Evolutionary conservation across 257 asterid genomes (phyloP).

Genomic region (Cruciata laevipes): DNA sequence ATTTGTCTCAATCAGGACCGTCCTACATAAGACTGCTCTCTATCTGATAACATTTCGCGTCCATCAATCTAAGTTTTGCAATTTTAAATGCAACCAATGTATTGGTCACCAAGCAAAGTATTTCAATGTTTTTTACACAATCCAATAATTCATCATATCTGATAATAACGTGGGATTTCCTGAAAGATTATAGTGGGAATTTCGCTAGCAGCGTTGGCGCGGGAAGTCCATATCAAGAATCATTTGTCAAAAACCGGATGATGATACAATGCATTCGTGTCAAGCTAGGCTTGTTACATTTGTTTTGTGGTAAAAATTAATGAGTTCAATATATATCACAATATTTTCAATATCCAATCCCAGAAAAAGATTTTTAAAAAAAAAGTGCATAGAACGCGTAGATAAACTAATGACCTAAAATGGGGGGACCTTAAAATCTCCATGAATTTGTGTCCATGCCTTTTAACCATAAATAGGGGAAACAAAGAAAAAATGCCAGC

Average conservation of each 20-base stretch:
- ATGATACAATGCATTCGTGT: constrained; percentile 6
- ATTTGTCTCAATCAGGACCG: too few species aligned
- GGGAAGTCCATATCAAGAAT: neutral
- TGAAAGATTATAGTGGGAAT: neutral
- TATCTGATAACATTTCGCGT: too few species aligned
- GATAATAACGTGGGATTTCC: neutral
- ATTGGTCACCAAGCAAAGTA: too few species aligned
- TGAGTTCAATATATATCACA: too few species aligned
- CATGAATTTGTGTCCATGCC: neutral
- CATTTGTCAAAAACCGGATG: neutral
- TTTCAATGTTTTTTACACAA: too few species aligned
- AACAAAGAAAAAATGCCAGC: constrained; percentile 2
- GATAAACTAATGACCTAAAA: neutral
- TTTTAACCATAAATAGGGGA: neutral
- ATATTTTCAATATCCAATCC: neutral
- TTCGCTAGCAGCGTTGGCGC: neutral
- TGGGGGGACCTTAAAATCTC: neutral
- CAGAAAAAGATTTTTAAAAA: neutral
- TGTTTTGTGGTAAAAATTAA: neutral
- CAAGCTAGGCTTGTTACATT: constrained; percentile 12
- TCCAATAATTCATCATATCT: neutral
- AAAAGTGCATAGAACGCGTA: neutral
- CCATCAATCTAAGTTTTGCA: too few species aligned
- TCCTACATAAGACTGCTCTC: too few species aligned
- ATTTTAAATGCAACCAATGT: too few species aligned